phyloP scores from a whole-genome alignment of 805 yeast genomes.

The Suhomyces pyralidae region DNA sequence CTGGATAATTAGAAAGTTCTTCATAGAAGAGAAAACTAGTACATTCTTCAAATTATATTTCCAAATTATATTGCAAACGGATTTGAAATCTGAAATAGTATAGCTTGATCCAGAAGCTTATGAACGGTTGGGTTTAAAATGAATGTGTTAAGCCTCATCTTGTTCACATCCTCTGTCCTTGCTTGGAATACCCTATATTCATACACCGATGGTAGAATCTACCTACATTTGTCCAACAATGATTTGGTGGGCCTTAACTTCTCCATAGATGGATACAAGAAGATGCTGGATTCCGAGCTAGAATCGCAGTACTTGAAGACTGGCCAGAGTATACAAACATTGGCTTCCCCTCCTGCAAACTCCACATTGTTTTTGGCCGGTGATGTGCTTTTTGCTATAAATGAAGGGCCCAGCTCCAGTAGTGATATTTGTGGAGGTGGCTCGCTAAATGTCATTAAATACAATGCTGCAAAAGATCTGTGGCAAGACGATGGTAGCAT shows the following conservation, averaged over 20 bases:
- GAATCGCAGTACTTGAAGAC: constrained; percentile 10
- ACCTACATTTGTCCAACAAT: constrained; percentile 34
- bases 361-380: constrained; percentile 30
- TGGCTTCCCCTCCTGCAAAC: constrained; percentile 32
- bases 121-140: not conserved
- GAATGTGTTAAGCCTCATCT: not conserved
- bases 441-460: constrained; percentile 19
- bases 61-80: no score
- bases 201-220: constrained; percentile 30
- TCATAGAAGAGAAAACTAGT: not conserved
- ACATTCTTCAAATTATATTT: no score
- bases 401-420: constrained; percentile 4
- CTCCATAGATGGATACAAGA: constrained; percentile 29
- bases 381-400: constrained; percentile 29
- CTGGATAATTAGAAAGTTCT: not conserved
- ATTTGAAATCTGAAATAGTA: not conserved
- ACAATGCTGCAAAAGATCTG: constrained; percentile 10
- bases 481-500: constrained; percentile 23
- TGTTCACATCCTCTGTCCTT: not conserved
- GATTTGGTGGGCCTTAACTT: constrained; percentile 36
- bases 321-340: constrained; percentile 18
- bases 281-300: constrained; percentile 6
- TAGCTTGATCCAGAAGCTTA: not conserved
- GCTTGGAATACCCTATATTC: constrained; percentile 37
- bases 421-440: constrained; percentile 29